These are phyloP conservation scores for Penicillium mononematosum DNA, from an alignment of 495 filamentous ascomycete species.

Conservation along the genomic window DNA sequence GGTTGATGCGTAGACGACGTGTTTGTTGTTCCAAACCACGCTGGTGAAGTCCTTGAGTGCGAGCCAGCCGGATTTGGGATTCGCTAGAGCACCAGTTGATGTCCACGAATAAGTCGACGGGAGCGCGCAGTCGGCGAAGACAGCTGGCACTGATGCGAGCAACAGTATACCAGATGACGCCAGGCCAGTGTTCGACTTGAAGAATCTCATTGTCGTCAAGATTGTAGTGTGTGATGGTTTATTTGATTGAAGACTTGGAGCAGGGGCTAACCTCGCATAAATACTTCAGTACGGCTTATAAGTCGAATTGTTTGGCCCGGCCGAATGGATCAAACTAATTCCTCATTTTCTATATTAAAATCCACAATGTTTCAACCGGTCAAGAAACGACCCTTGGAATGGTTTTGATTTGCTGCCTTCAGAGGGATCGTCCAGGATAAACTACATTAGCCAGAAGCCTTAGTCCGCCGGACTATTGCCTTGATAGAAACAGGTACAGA, in stretches of 20 bases:
- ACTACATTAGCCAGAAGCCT: constrained; percentile 12
- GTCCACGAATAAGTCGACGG: constrained; percentile 58
- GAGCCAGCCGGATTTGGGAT: constrained; percentile 51
- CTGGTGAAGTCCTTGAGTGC: constrained; percentile 60
- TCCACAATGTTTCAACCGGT: constrained; percentile 4
- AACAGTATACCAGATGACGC: constrained; percentile 10
- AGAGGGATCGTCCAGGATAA: constrained; percentile 5
- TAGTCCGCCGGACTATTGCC: constrained; percentile 9
- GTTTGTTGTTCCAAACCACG: constrained; percentile 51
- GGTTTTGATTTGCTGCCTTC: not conserved
- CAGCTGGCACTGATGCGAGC: constrained; percentile 12
- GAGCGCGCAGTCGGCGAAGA: constrained; percentile 44
- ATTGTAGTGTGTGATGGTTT: constrained; percentile 7
- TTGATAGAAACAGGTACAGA: constrained; percentile 3
- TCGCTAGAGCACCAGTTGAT: constrained; percentile 47
- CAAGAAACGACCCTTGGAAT: not conserved
- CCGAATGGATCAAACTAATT: not conserved
- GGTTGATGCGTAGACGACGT: constrained; percentile 54
- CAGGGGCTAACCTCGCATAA: not conserved
- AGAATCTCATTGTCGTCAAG: constrained; percentile 9
- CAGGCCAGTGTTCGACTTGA: not conserved
- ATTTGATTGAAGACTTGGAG: constrained; percentile 1
- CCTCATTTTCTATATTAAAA: not conserved
- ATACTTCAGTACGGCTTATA: not conserved
- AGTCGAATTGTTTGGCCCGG: not conserved